Percentiles rank a stretch among this genome's conserved stretches.
These are phyloP conservation scores for Cyclotella cryptica DNA, from an alignment of 108 stramenopile genomes.

Conservation along the genomic window DNA sequence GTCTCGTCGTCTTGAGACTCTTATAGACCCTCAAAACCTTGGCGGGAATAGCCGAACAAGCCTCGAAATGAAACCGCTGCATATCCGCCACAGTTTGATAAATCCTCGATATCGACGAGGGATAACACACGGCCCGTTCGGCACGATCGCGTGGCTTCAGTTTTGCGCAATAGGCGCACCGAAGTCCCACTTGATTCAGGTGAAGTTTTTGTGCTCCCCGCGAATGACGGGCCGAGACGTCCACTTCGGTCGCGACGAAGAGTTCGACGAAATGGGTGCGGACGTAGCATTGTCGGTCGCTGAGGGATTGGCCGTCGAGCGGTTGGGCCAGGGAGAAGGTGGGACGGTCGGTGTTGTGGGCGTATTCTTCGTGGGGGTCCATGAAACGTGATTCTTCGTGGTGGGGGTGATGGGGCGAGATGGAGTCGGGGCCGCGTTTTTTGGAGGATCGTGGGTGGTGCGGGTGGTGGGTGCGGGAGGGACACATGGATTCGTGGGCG, in stretches of 20 bases:
- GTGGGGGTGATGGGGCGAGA: constrained; percentile 7
- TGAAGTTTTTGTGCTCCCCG: constrained; percentile 86
- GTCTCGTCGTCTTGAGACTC: constrained; percentile 85
- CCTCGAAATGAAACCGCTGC: constrained; percentile 92
- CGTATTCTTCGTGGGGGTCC: constrained; percentile 39
- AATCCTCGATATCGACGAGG: constrained; percentile 70
- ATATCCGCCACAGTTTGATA: constrained; percentile 88
- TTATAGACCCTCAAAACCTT: constrained; percentile 76
- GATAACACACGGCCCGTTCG: constrained; percentile 87
- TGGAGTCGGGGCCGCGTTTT: constrained; percentile 24
- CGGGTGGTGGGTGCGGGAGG: constrained; percentile 25
- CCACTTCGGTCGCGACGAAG: constrained; percentile 77
- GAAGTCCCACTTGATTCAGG: constrained; percentile 83
- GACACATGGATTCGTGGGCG: constrained; percentile 78
- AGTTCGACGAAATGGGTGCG: constrained; percentile 86
- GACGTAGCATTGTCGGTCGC: constrained; percentile 89
- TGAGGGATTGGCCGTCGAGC: constrained; percentile 73
- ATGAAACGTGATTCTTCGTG: constrained; percentile 29
- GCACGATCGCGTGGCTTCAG: constrained; percentile 84
- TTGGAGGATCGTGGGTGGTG: constrained; percentile 26
- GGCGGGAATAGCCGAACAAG: constrained; percentile 78
- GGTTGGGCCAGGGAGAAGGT: constrained; percentile 75
- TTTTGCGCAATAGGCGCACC: constrained; percentile 85
- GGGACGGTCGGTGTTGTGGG: constrained; percentile 47
- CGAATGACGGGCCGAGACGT: constrained; percentile 85